These are phyloP conservation scores for Neoscytalidium dimidiatum DNA, from an alignment of 2,329 filamentous ascomycete genomes.

Conservation along the genomic window DNA sequence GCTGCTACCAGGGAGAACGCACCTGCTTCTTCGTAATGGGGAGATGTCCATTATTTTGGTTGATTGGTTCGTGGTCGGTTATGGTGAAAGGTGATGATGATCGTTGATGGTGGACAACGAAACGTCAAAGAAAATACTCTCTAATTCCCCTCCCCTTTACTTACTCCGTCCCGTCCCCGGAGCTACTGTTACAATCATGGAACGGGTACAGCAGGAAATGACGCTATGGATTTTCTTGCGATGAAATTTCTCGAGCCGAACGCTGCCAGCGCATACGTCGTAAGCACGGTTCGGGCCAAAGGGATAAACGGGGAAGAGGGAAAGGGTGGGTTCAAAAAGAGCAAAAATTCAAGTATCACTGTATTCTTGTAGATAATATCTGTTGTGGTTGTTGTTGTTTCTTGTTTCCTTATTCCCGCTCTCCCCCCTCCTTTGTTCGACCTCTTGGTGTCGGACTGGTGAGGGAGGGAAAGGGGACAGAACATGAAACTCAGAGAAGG, in stretches of 20 bases:
- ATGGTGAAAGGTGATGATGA: not conserved
- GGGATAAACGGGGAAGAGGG: not conserved
- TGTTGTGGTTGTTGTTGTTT: not conserved
- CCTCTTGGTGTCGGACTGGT: not conserved
- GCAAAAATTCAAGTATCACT: not conserved
- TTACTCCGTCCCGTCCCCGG: not conserved
- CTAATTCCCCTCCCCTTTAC: too few relatives aligned
- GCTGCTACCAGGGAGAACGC: slow-evolving; percentile 32
- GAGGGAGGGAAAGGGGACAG: not conserved
- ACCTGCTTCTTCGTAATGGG: not conserved
- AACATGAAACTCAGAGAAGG: not conserved
- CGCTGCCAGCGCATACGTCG: not conserved
- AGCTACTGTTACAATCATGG: not conserved
- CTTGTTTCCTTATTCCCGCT: not conserved
- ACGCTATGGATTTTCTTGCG: not conserved
- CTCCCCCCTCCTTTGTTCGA: not conserved
- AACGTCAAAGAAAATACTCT: not conserved
- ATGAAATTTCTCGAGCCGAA: not conserved
- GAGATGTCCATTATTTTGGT: not conserved
- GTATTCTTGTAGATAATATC: slow-evolving; percentile 15
- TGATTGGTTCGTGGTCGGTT: not conserved
- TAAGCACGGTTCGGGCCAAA: not conserved
- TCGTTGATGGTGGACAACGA: not conserved
- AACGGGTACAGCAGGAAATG: not conserved
- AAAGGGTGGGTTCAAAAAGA: not conserved